Base-by-base conservation (phyloP, 306 rosid species). In the Chamaecrista fasciculata region DNA sequence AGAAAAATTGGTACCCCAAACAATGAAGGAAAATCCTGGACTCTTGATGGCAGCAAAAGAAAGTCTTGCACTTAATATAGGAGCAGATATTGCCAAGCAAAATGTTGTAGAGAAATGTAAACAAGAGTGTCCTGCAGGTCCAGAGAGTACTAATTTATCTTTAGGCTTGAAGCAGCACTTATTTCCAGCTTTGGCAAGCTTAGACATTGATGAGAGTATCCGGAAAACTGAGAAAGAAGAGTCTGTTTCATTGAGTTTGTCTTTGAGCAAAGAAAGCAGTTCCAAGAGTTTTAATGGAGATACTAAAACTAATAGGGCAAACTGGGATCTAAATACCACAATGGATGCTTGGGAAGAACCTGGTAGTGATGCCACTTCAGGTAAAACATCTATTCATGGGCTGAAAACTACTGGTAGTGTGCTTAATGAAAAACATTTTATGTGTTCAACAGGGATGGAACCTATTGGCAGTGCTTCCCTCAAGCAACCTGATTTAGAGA, bases 241-340 rank as follows among this genome's bases (percentile, higher is more conserved):
- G 31, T 63, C 86, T 8, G 56, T 80, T 55, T 84, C 85, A 4
- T 77, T 86, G 84, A 82, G 76, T 34, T 79, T 93, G 73, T 86
- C 96, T 71, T 77, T 88, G 74, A 90, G 89, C 78, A 70, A 80
- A 66, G 74, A 66, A 33, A 69, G 77, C 43, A 21, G 75, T 74
- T 60, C 62, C 53, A 79, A 66, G 14, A 47, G 78, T 70, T 75
- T 63, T 58, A 78, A 42, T 44, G 67, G 72, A 24, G 82, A 65
- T 42, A 51, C 67, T 46, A 84, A 79, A 62, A 42, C 29, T 57
- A 72, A 71, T 75, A 80, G 98, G 82, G 98, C 83, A 72, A 90
- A 90, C 73, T 94, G 99, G 99, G 99, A 95, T 85, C 82, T 95
- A 69, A 95, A 95, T 82, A 91, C 95, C 66, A 86, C 92, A 2